phyloP scores from a whole-genome alignment of 441 rosid species.

The Hura crepitans region DNA sequence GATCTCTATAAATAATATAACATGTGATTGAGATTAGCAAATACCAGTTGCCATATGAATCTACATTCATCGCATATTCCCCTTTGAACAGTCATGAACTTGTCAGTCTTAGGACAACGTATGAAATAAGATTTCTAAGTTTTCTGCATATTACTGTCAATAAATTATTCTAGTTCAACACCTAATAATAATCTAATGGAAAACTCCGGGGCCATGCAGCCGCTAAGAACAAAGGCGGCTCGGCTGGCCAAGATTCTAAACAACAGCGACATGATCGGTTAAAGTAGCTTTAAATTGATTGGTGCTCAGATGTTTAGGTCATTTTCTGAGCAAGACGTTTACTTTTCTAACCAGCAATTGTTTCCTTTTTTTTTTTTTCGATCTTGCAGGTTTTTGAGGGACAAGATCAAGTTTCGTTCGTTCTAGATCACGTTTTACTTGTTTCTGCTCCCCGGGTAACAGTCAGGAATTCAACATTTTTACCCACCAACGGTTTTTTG shows the following conservation, averaged over 20 bases:
- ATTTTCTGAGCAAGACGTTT: background rate
- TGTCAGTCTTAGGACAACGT: too few species aligned
- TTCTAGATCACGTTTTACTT: too few species aligned
- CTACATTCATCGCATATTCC: too few species aligned
- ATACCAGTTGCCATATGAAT: too few species aligned
- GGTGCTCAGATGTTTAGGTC: background rate
- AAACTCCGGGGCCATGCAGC: background rate
- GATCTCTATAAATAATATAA: too few species aligned
- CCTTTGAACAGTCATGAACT: too few species aligned
- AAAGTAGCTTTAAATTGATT: too few species aligned
- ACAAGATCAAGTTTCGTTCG: background rate
- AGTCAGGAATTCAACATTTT: constrained; percentile 9
- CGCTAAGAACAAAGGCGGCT: constrained; percentile 4
- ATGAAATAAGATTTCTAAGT: too few species aligned
- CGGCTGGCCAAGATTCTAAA: background rate
- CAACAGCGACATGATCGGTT: too few species aligned
- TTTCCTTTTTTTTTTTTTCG: background rate
- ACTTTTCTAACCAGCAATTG: background rate
- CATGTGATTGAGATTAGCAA: too few species aligned
- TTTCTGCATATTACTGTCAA: too few species aligned
- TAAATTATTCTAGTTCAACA: background rate
- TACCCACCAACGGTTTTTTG: background rate
- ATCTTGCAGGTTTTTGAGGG: background rate
- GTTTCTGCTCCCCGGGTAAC: background rate
- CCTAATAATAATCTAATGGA: background rate